phyloP scores from a whole-genome alignment of 129 eudicot genomes.

The Sambucus nigra region DNA sequence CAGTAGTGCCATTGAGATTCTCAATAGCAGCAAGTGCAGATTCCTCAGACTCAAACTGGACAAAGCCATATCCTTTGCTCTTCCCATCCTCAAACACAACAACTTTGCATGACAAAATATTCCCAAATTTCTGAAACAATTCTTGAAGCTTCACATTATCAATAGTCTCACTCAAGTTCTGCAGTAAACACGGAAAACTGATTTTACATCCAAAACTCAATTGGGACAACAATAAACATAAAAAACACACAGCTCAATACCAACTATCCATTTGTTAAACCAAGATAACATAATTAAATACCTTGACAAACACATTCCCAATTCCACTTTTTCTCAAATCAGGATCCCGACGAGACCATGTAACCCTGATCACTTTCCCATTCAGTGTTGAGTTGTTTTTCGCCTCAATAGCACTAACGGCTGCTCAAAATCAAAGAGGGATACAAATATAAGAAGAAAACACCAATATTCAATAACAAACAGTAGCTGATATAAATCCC shows the following conservation, averaged over 20 bases:
- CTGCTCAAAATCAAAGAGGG: conserved; percentile 26
- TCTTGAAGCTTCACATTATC: conserved; percentile 65
- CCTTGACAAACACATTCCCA: conserved; percentile 76
- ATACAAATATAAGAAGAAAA: not conserved
- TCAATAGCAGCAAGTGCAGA: conserved; percentile 77
- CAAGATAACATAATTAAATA: conserved; percentile 11
- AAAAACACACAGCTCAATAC: not conserved
- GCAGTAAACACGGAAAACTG: conserved; percentile 17
- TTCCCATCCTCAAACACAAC: conserved; percentile 55
- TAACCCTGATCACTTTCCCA: conserved; percentile 69
- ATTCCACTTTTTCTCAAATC: conserved; percentile 58
- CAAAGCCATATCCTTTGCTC: conserved; percentile 87
- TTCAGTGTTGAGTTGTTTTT: conserved; percentile 53
- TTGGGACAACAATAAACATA: not conserved
- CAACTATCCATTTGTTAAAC: not conserved
- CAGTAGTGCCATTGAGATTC: conserved; percentile 51
- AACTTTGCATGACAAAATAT: conserved; percentile 76
- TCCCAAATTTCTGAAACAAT: conserved; percentile 58
- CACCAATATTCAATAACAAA: not conserved
- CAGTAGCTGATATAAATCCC: no score
- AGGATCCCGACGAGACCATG: conserved; percentile 70
- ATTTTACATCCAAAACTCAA: not conserved
- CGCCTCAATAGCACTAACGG: conserved; percentile 51
- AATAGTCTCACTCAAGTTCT: conserved; percentile 64
- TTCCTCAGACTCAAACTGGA: conserved; percentile 70